Base-by-base conservation (phyloP, 345 rosid species). In the Eucalyptus guilfoylei region DNA sequence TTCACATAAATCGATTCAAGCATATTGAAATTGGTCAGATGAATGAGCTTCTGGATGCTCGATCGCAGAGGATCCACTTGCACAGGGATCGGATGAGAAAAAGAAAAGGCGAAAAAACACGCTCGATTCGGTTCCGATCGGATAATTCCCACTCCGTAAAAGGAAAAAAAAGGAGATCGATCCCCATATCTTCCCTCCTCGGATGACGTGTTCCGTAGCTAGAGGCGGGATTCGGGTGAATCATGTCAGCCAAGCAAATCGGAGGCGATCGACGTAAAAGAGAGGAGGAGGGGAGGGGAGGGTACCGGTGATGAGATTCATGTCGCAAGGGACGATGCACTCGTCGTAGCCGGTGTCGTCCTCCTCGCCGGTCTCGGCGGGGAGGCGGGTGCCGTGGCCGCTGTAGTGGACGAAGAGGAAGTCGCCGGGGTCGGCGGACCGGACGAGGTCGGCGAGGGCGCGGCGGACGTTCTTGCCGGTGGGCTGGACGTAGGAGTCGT, bases 331-430 rank as follows among this genome's bases (percentile, higher is more conserved):
- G 45, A 95, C 99, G 88, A 97, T 95, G 94, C 99, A 96, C 89
- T 96, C 99, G 90, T 97, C 99, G 54, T 89, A 97, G 23, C 99
- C 99, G 60, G 99, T 97, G 86, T 97, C 99, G 90, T 97, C 99
- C 44, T 95, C 97, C 90, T 97, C 98, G 13, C 99, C 99, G 9
- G 98, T 94, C 94, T 97, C 99, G 14, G 99, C 98, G 2, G 99
- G 99, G 40, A 97, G 94, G 92, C 99, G 95, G n/a, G 99, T 97
- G 52, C 99, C 99, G 26, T 97, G 99, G 47, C 99, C 99, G 88
- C 99, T 97, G 91, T 96, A 97, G 90, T 97, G 99, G 15, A 96
- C 96, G 49, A 96, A 94, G 30, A 96, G 93, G 52, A 93, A 87
- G 87, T 97, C 99, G 4, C 95, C 96, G 1, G 94, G 90, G 88